phyloP scores from a whole-genome alignment of 495 filamentous ascomycete genomes.

The Aspergillus leporis region DNA sequence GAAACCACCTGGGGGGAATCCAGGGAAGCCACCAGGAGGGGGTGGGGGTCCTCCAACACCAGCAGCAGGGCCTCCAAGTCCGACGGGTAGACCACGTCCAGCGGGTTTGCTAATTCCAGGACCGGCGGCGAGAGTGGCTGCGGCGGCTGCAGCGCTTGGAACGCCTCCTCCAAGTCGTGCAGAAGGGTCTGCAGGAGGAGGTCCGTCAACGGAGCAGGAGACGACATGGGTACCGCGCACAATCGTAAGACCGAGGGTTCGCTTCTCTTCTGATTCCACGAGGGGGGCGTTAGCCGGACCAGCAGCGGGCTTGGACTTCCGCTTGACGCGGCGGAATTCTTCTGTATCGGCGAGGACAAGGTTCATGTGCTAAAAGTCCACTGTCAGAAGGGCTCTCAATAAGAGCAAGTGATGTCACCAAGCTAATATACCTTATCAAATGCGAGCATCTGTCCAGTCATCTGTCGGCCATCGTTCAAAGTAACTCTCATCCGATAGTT shows the following conservation, averaged over 20 bases:
- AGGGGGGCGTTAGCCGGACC: constrained; percentile 60
- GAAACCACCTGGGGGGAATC: constrained; percentile 66
- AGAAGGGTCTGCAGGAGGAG: constrained; percentile 92
- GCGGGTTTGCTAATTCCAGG: constrained; percentile 91
- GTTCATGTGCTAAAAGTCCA: constrained; percentile 82
- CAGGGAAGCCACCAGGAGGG: constrained; percentile 55
- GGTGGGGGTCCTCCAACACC: constrained; percentile 82
- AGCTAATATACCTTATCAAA: constrained; percentile 79
- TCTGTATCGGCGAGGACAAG: constrained; percentile 98
- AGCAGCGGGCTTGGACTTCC: constrained; percentile 74
- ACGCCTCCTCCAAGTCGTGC: constrained; percentile 80
- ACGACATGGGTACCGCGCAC: constrained; percentile 91
- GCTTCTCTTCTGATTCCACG: constrained; percentile 92
- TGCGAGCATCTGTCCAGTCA: constrained; percentile 95
- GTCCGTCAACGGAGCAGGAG: constrained; percentile 91
- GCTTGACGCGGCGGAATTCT: constrained; percentile 94
- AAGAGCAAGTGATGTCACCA: neutral
- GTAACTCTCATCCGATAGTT: constrained; percentile 99
- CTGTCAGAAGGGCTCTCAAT: neutral
- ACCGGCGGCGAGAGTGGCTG: constrained; percentile 72
- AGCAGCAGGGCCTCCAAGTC: constrained; percentile 85
- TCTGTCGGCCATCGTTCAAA: constrained; percentile 91
- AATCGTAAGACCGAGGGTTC: constrained; percentile 91
- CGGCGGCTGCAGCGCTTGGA: constrained; percentile 61
- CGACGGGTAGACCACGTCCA: constrained; percentile 84